These are phyloP conservation scores for Trypanosoma mega DNA, from an alignment of 208 protist species.

Conservation along the genomic window DNA sequence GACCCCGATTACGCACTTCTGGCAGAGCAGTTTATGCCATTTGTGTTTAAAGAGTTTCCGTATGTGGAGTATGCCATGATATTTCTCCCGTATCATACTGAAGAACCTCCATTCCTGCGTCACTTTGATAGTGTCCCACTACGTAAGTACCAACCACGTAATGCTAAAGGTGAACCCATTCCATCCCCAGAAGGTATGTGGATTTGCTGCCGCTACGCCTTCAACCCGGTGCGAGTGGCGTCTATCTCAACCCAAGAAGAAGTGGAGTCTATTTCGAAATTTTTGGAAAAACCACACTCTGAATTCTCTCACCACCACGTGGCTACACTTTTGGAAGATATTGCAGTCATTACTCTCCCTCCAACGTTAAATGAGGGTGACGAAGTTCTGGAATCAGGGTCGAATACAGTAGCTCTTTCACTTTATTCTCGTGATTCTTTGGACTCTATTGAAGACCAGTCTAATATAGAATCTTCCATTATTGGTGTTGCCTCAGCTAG, in stretches of 20 bases:
- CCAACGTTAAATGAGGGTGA: too few species aligned
- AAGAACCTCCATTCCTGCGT: constrained; percentile 73
- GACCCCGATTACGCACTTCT: constrained; percentile 65
- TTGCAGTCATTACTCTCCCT: too few species aligned
- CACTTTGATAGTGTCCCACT: constrained; percentile 80
- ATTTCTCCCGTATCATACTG: constrained; percentile 59
- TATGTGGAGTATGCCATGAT: constrained; percentile 72
- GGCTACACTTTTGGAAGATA: constrained; percentile 19
- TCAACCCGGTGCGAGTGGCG: constrained; percentile 21
- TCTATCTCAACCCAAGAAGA: constrained; percentile 9
- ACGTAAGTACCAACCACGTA: constrained; percentile 78
- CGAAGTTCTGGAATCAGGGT: too few species aligned
- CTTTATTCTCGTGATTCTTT: too few species aligned
- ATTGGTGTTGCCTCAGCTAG: constrained; percentile 67
- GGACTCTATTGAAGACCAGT: background rate
- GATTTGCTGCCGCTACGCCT: constrained; percentile 58
- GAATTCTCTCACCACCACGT: constrained; percentile 21
- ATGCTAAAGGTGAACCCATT: constrained; percentile 53
- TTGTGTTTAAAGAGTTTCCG: constrained; percentile 77
- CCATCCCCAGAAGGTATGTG: constrained; percentile 73
- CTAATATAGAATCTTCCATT: constrained; percentile 9
- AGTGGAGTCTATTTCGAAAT: constrained; percentile 5
- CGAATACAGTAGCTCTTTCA: too few species aligned
- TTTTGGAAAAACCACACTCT: constrained; percentile 25
- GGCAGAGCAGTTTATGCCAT: constrained; percentile 59